Percentiles rank a stretch among this genome's conserved stretches.
phyloP scores from a whole-genome alignment of 2,329 filamentous ascomycete genomes.

The Venturia asperata region DNA sequence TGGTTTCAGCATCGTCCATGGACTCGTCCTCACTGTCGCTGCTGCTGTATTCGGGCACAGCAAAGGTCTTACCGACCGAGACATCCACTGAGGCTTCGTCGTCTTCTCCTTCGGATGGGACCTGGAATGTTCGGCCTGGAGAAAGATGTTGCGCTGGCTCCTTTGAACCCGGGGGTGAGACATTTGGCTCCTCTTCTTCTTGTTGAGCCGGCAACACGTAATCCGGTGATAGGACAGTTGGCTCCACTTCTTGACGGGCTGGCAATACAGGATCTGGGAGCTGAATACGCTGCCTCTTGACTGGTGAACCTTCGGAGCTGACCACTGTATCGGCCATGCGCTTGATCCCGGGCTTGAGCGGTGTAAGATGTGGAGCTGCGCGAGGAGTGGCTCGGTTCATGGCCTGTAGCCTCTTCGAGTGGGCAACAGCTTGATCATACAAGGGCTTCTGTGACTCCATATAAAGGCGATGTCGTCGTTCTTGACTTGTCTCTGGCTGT shows the following conservation, averaged over 20 bases:
- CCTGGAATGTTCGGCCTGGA: slow-evolving; percentile 6
- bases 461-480: background rate
- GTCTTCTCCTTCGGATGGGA: background rate
- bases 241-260: background rate
- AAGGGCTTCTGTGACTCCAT: background rate
- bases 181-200: background rate
- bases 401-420: background rate
- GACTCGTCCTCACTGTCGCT: slow-evolving; percentile 11
- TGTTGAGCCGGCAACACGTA: no score
- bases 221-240: background rate
- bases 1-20: background rate
- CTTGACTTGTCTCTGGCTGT: background rate
- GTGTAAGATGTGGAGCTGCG: background rate
- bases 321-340: background rate
- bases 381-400: background rate
- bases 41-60: background rate
- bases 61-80: background rate
- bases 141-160: background rate
- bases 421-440: background rate
- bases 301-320: background rate
- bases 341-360: background rate
- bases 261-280: no score
- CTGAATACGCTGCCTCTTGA: background rate
- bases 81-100: background rate
- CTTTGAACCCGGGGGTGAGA: background rate